Conservation (phyloP, 306 rosid genomes). For the Morella rubra region DNA sequence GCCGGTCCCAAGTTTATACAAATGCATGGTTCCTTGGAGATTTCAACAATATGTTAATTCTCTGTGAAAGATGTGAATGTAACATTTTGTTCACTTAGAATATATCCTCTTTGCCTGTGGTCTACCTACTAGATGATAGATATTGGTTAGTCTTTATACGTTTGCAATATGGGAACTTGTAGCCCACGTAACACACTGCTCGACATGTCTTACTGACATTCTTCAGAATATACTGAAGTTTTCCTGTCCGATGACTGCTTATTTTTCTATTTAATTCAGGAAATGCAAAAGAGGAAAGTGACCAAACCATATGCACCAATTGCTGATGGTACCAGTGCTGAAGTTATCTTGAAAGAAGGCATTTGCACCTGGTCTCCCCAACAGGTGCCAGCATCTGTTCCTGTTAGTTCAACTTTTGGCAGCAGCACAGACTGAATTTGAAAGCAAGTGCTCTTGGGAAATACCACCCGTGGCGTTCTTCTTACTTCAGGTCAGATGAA, state of each 20-base stretch:
- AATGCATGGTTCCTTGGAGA: not conserved
- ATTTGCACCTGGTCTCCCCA: slow-evolving; percentile 42
- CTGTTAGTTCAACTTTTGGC: slow-evolving; percentile 74
- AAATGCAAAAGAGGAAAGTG: slow-evolving; percentile 41
- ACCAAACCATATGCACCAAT: slow-evolving; percentile 83
- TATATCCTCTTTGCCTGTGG: not conserved
- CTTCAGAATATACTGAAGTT: not conserved
- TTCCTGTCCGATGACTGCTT: slow-evolving; percentile 9
- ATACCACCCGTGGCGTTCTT: slow-evolving; percentile 1
- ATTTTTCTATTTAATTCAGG: slow-evolving; percentile 48
- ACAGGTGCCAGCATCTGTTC: slow-evolving; percentile 57
- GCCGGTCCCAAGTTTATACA: not conserved
- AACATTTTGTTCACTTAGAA: not conserved
- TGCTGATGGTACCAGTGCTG: slow-evolving; percentile 47
- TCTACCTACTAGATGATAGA: not conserved
- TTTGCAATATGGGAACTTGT: not conserved
- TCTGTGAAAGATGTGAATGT: not conserved
- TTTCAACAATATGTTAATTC: not conserved
- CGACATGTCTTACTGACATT: not conserved
- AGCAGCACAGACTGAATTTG: slow-evolving; percentile 35
- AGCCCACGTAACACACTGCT: not conserved
- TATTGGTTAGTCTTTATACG: not conserved
- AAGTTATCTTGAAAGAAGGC: slow-evolving; percentile 57
- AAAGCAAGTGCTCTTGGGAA: slow-evolving; percentile 14
- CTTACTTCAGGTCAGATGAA: not conserved